A percentile compares a stretch with the other conserved stretches of the same genome.
Evolutionary conservation across 371 early-diverging fungal species (phyloP).

Genomic region (Mucor plumbeus): DNA sequence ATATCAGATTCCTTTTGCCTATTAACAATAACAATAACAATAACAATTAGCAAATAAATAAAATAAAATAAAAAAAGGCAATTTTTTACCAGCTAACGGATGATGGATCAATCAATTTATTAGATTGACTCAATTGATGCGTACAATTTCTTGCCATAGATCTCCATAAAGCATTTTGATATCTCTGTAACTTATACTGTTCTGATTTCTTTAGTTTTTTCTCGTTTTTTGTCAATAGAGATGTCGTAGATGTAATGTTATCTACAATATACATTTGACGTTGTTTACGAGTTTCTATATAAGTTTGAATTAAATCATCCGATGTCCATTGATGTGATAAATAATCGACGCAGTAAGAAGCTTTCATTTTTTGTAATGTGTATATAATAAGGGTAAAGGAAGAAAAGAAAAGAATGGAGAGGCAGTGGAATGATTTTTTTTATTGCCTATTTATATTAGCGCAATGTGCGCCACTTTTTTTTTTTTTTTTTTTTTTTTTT

Average conservation of each 20-base stretch:
- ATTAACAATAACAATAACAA: conserved; percentile 10
- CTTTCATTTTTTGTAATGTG: conserved; percentile 35
- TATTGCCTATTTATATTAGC: conserved; percentile 1
- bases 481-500: neutral
- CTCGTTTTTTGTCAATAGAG: conserved; percentile 16
- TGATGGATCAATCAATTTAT: conserved; percentile 28
- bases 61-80: neutral
- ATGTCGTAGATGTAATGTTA: conserved; percentile 10
- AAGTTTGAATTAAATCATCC: conserved; percentile 43
- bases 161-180: conserved; percentile 50
- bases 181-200: conserved; percentile 30
- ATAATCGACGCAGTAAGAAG: conserved; percentile 51
- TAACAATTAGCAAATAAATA: conserved; percentile 10
- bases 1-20: conserved; percentile 44
- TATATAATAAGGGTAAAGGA: neutral
- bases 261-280: conserved; percentile 6
- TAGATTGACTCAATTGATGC: conserved; percentile 20
- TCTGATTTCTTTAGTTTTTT: conserved; percentile 17
- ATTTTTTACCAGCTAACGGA: conserved; percentile 33
- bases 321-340: conserved; percentile 48
- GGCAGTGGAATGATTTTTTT: neutral
- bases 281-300: conserved; percentile 38
- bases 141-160: conserved; percentile 39
- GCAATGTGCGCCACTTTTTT: conserved; percentile 4
- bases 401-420: conserved; percentile 5